Conservation (phyloP, 305 asterid species). For the Rubia tinctorum region DNA sequence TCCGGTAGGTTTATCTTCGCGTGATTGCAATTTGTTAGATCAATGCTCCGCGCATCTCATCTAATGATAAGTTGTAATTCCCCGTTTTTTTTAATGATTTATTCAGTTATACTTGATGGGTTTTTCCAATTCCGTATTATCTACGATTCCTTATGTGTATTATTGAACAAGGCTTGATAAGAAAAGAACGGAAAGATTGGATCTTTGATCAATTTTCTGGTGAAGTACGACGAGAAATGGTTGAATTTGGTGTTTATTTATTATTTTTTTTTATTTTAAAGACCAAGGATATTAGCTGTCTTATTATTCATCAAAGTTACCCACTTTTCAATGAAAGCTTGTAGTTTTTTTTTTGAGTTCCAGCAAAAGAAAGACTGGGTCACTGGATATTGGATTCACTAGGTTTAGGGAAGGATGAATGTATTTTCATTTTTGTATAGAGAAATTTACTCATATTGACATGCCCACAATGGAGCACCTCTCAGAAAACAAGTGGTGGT, state of each 20-base stretch:
- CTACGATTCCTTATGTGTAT: background rate
- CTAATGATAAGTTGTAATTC: background rate
- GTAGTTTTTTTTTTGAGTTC: background rate
- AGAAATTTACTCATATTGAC: background rate
- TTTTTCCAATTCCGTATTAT: background rate
- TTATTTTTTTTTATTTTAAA: too few relatives aligned
- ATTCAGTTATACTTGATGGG: slow-evolving; percentile 15
- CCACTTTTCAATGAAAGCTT: background rate
- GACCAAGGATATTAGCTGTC: background rate
- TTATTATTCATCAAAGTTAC: background rate
- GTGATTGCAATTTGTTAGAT: background rate
- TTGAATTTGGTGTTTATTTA: too few relatives aligned
- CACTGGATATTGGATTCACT: background rate
- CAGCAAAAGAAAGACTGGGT: background rate
- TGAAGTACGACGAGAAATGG: background rate
- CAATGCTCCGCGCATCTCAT: background rate
- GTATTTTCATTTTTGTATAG: background rate
- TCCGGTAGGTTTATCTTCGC: slow-evolving; percentile 17
- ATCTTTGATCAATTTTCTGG: background rate
- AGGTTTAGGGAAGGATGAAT: background rate
- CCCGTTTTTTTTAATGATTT: background rate
- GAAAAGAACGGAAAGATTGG: background rate
- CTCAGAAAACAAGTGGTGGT: slow-evolving; percentile 51
- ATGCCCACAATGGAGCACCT: slow-evolving; percentile 60
- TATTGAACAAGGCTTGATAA: background rate